Percentiles rank a stretch among this genome's conserved stretches.
Conservation (phyloP, 352 stramenopile genomes). For the Phytophthora sp. region DNA sequence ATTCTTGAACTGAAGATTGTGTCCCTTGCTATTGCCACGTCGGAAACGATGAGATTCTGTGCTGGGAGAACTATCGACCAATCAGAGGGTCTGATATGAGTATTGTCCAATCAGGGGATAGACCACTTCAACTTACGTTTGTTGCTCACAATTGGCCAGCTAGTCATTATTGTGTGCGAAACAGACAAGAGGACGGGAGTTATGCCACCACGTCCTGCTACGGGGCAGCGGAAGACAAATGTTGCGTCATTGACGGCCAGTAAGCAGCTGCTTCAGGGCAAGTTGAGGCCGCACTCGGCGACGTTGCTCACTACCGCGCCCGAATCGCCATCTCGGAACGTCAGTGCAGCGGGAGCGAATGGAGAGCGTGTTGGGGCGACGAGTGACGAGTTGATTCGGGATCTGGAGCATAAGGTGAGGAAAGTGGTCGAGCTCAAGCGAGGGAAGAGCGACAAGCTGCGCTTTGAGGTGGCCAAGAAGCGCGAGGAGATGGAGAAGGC, state of each 20-base stretch:
- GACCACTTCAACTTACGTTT: conserved; percentile 24
- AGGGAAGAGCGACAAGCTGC: conserved; percentile 75
- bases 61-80: conserved; percentile 5
- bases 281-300: conserved; percentile 48
- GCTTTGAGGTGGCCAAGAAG: conserved; percentile 70
- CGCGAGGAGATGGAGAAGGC: conserved; percentile 68
- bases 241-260: conserved; percentile 1
- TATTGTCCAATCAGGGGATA: conserved; percentile 4
- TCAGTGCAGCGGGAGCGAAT: conserved; percentile 23
- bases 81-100: no score
- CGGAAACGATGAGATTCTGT: conserved; percentile 14
- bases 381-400: conserved; percentile 78
- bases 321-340: conserved; percentile 12
- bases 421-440: conserved; percentile 86
- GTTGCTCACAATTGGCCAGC: background rate
- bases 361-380: conserved; percentile 57
- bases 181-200: conserved; percentile 3
- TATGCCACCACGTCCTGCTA: conserved; percentile 32
- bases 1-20: conserved; percentile 9
- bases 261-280: conserved; percentile 36
- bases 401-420: conserved; percentile 77
- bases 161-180: no score
- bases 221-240: conserved; percentile 20
- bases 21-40: conserved; percentile 24
- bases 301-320: conserved; percentile 30